A percentile compares a stretch with the other conserved stretches of the same genome.
phyloP scores from a whole-genome alignment of 2,329 filamentous ascomycete genomes.

The Cladobotryum protrusum region DNA sequence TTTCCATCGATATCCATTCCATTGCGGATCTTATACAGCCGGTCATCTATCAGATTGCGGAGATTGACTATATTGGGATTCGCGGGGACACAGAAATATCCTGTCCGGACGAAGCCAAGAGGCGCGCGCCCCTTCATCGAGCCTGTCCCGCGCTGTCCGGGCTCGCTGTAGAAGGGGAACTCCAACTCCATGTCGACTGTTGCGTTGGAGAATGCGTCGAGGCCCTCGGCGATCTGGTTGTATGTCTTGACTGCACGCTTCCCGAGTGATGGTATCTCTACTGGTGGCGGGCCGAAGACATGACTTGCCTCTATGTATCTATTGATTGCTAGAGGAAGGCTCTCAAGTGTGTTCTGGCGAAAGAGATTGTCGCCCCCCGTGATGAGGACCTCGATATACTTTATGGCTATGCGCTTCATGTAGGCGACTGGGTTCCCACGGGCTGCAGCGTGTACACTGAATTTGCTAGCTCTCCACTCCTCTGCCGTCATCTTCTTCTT shows the following conservation, averaged over 20 bases:
- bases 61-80: neutral
- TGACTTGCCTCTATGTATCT: slow-evolving; percentile 11
- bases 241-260: slow-evolving; percentile 7
- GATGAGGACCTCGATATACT: slow-evolving; percentile 6
- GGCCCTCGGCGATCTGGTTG: neutral
- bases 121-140: neutral
- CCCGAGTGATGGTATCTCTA: neutral
- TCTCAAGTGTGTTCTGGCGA: slow-evolving; percentile 9
- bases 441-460: neutral
- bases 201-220: neutral
- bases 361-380: slow-evolving; percentile 12
- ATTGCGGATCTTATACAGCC: slow-evolving; percentile 3
- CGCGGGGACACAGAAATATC: neutral
- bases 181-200: slow-evolving; percentile 1
- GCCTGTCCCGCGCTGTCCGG: neutral
- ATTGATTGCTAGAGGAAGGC: slow-evolving; percentile 10
- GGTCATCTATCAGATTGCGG: neutral
- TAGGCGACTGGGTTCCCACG: neutral
- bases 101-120: neutral
- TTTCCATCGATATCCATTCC: neutral
- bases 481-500: neutral
- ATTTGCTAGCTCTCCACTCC: neutral
- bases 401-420: neutral
- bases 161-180: slow-evolving; percentile 1
- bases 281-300: slow-evolving; percentile 8